Percentiles rank a stretch among this genome's conserved stretches.
These are phyloP conservation scores for Laetiporus sulphureus DNA, from an alignment of 1,284 basidiomycete species.

Conservation along the genomic window DNA sequence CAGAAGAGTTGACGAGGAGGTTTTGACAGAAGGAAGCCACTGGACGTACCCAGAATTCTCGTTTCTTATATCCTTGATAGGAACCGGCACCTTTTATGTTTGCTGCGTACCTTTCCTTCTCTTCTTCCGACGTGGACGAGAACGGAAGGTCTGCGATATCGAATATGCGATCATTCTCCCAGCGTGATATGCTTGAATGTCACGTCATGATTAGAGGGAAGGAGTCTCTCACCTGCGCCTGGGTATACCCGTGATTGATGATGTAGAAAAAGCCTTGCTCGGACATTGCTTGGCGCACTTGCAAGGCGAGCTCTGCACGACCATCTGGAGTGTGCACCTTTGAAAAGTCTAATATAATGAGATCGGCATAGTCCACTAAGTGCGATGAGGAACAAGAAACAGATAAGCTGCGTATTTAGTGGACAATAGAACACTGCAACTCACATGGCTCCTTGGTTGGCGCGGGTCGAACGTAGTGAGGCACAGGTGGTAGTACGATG, in stretches of 20 bases:
- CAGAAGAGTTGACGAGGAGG: slow-evolving; percentile 20
- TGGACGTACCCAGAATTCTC: slow-evolving; percentile 52
- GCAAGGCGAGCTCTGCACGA: slow-evolving; percentile 28
- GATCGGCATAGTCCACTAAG: slow-evolving; percentile 61
- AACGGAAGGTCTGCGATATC: slow-evolving; percentile 60
- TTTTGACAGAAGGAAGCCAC: slow-evolving; percentile 43
- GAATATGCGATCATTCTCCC: slow-evolving; percentile 42
- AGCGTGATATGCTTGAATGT: background rate
- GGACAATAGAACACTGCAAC: slow-evolving; percentile 10
- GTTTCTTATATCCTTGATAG: slow-evolving; percentile 52
- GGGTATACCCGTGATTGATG: slow-evolving; percentile 49
- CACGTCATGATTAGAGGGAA: background rate
- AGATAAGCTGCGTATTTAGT: background rate
- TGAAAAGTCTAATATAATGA: slow-evolving; percentile 62
- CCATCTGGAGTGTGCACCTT: slow-evolving; percentile 41
- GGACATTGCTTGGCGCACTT: slow-evolving; percentile 52
- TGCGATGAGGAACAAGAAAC: background rate
- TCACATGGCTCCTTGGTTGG: slow-evolving; percentile 18
- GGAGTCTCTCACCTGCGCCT: slow-evolving; percentile 32
- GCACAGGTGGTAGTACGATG: slow-evolving; percentile 6
- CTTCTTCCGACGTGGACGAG: slow-evolving; percentile 39
- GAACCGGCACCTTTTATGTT: slow-evolving; percentile 43
- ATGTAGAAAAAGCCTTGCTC: slow-evolving; percentile 61
- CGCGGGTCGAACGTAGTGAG: slow-evolving; percentile 19
- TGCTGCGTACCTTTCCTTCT: slow-evolving; percentile 46